Percentiles rank a stretch among this genome's conserved stretches.
phyloP scores from a whole-genome alignment of 2,329 filamentous ascomycete species.

The Bisporella sp. region DNA sequence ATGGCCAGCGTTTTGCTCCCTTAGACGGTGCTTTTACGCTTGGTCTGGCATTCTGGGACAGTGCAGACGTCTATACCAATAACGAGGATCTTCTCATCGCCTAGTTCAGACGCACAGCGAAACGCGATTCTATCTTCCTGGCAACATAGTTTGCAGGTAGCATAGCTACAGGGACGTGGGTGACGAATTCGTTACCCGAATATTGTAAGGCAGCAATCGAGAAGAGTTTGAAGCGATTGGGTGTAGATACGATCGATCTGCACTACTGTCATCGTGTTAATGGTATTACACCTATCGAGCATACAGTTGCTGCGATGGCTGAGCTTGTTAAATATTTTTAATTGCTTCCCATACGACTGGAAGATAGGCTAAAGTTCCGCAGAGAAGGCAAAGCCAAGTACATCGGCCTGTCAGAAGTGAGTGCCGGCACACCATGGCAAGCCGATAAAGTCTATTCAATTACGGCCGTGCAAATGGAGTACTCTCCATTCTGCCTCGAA shows the following conservation, averaged over 20 bases:
- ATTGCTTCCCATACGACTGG: not conserved
- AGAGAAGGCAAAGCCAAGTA: constrained; percentile 49
- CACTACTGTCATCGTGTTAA: constrained; percentile 30
- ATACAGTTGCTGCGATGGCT: constrained; percentile 34
- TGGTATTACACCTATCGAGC: constrained; percentile 33
- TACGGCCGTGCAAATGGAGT: constrained; percentile 46
- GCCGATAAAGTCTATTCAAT: constrained; percentile 42
- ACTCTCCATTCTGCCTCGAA: constrained; percentile 45
- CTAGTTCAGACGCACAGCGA: constrained; percentile 38
- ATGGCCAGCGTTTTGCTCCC: constrained; percentile 31
- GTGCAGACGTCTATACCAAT: constrained; percentile 33
- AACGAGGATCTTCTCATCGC: constrained; percentile 39
- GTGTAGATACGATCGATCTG: constrained; percentile 32
- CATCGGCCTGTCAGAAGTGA: constrained; percentile 47
- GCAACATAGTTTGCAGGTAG: constrained; percentile 42
- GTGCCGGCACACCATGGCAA: constrained; percentile 42
- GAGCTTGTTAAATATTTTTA: constrained; percentile 27
- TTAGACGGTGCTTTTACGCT: constrained; percentile 31
- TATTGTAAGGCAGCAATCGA: constrained; percentile 36
- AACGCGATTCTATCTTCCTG: constrained; percentile 41
- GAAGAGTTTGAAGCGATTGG: constrained; percentile 33
- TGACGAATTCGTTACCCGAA: constrained; percentile 15
- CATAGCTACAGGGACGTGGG: constrained; percentile 5
- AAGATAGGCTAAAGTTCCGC: not conserved
- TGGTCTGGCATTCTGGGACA: constrained; percentile 32